Base-by-base conservation (phyloP, 78 protist genomes). In the Pigoraptor vietnamica region DNA sequence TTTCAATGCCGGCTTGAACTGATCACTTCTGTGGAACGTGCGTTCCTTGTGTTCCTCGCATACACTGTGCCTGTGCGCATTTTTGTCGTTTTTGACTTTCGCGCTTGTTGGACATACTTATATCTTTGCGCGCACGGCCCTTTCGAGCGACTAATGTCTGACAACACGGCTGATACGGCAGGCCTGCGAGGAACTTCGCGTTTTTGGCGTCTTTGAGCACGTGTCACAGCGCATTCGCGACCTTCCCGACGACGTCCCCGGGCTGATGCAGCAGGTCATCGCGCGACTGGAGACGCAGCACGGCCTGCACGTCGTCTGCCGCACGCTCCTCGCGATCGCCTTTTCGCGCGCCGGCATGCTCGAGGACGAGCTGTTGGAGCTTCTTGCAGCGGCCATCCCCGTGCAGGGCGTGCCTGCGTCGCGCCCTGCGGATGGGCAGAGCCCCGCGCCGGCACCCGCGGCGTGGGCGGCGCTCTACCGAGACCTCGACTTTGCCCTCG, bases 271-370 rank as follows among this genome's bases (percentile, higher is more conserved):
- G 24, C 34, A 35, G 39, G 39, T 83, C 37, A 6, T 83, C 25
- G 88, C 39, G 9, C 88, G 88, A 2, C 25, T 32, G 23, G 88
- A 83, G 19, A 19, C 19, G 37, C 23, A 34, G 23, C 91, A 81
- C 89, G 95, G 94, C 33, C 88, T 40, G 33, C 37, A 24, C 39
- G n/a, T 93, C 56, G 90, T 95, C 29, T 19, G 83, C 19, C 79
- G 38, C 0, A 48, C 90, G 23, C 39, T 95, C 21, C 88, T 93
- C 34, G 48, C 90, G 35, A 86, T 95, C 38, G 94, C 95, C n/a
- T 83, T 90, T 21, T 84, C 96, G 2, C 91, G 95, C n/a, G 88
- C 86, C 2, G 94, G 95, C 37, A 89, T 95, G 1, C 83, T 56
- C 14, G 96, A 92, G 39, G 90, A 81, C 0, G 95, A 93, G 39